Conservation (phyloP, 2,329 filamentous ascomycete species). For the Delphinella strobiligena region DNA sequence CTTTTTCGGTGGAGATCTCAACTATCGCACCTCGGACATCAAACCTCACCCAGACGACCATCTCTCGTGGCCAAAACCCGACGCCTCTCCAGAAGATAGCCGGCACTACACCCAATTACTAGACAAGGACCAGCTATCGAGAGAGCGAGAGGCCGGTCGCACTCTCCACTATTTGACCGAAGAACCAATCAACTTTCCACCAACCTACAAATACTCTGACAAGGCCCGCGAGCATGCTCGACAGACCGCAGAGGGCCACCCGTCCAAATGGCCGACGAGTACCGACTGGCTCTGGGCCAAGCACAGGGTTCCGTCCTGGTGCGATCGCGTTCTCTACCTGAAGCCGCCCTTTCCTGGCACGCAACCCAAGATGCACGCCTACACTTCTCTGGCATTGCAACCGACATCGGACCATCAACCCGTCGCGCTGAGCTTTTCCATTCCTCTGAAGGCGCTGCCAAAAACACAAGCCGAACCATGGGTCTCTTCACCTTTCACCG, state of each 20-base stretch:
- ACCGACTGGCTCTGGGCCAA: constrained; percentile 59
- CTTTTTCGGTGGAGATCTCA: constrained; percentile 84
- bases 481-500: constrained; percentile 41
- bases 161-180: constrained; percentile 72
- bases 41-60: constrained; percentile 41
- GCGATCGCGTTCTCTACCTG: constrained; percentile 76
- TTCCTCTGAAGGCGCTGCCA: constrained; percentile 39
- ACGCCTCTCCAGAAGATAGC: constrained; percentile 37
- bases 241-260: constrained; percentile 11
- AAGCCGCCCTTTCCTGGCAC: constrained; percentile 28
- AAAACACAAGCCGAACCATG: constrained; percentile 19
- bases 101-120: constrained; percentile 61
- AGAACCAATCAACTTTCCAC: constrained; percentile 64
- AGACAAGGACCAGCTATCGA: constrained; percentile 63
- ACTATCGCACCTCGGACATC: constrained; percentile 72
- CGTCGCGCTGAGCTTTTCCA: constrained; percentile 58
- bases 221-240: constrained; percentile 20
- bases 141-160: constrained; percentile 55
- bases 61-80: constrained; percentile 49
- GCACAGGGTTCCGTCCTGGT: constrained; percentile 87
- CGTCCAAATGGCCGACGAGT: constrained; percentile 11
- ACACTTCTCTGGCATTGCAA: constrained; percentile 66
- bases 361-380: constrained; percentile 46
- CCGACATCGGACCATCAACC: constrained; percentile 79
- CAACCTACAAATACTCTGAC: constrained; percentile 80